These are phyloP conservation scores for Phytopythium chamaehyphon DNA, from an alignment of 352 stramenopile genomes.

Conservation along the genomic window DNA sequence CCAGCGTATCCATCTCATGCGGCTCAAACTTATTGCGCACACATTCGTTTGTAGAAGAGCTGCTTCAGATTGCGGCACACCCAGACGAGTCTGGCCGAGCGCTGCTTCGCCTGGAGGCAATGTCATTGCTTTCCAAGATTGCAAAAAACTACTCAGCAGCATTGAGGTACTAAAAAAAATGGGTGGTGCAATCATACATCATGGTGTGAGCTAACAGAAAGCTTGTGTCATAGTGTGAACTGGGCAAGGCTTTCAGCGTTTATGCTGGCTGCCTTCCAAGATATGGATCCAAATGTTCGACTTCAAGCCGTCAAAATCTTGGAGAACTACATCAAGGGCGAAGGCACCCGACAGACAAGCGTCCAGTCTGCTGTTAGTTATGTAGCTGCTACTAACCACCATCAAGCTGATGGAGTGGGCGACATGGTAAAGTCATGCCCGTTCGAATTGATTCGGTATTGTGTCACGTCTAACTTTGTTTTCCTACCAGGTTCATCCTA, in stretches of 20 bases:
- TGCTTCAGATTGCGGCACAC: constrained; percentile 58
- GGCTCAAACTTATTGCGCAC: constrained; percentile 50
- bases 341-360: constrained; percentile 9
- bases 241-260: constrained; percentile 72
- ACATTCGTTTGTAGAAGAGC: constrained; percentile 70
- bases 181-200: not conserved
- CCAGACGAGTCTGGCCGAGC: constrained; percentile 50
- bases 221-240: constrained; percentile 20
- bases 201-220: not conserved
- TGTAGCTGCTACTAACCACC: too few species aligned
- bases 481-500: constrained; percentile 6
- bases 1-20: constrained; percentile 62
- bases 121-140: constrained; percentile 81
- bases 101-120: constrained; percentile 70
- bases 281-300: constrained; percentile 80
- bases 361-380: too few species aligned
- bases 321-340: constrained; percentile 86
- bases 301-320: constrained; percentile 86
- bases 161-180: constrained; percentile 36
- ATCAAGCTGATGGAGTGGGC: not conserved
- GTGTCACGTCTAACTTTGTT: not conserved
- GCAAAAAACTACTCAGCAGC: constrained; percentile 81
- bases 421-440: too few species aligned
- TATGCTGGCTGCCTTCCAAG: constrained; percentile 79
- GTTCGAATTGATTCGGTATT: too few species aligned